These are phyloP conservation scores for Hypoxylon intermedium DNA, from an alignment of 495 filamentous ascomycete genomes.

Conservation along the genomic window DNA sequence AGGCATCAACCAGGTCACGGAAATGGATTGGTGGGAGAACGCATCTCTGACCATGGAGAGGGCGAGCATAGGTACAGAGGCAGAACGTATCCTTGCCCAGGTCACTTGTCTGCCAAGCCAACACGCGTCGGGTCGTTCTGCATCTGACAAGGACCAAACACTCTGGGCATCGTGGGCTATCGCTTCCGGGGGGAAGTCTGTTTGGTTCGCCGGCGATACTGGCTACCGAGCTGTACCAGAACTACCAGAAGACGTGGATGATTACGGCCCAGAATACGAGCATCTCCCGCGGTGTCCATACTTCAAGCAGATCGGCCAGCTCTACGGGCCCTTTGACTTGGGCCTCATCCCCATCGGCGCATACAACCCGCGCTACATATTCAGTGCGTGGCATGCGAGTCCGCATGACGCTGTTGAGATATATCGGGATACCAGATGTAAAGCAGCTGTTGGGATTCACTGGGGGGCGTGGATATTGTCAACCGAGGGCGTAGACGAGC, in stretches of 20 bases:
- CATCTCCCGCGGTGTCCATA: conserved; percentile 79
- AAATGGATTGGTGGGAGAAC: conserved; percentile 95
- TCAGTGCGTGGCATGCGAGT: conserved; percentile 82
- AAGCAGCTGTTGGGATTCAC: conserved; percentile 84
- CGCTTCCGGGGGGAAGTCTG: conserved; percentile 68
- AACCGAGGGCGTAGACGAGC: conserved; percentile 82
- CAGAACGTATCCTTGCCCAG: conserved; percentile 65
- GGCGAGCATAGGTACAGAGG: conserved; percentile 11
- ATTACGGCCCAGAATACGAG: conserved; percentile 70
- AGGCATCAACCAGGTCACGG: conserved; percentile 75
- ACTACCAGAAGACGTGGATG: conserved; percentile 68
- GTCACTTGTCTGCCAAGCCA: conserved; percentile 85
- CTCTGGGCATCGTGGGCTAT: conserved; percentile 89
- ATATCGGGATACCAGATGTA: conserved; percentile 83
- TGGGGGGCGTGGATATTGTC: conserved; percentile 93
- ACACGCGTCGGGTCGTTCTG: conserved; percentile 72
- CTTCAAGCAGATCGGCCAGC: conserved; percentile 81
- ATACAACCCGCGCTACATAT: conserved; percentile 77
- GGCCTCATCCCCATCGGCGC: conserved; percentile 93
- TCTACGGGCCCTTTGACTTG: conserved; percentile 85
- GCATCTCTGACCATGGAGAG: conserved; percentile 65
- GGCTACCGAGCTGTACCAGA: conserved; percentile 79
- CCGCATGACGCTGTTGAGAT: conserved; percentile 88
- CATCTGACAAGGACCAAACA: conserved; percentile 72
- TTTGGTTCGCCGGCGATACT: conserved; percentile 76